phyloP scores from a whole-genome alignment of 495 filamentous ascomycete genomes.

The Darksidea phi region DNA sequence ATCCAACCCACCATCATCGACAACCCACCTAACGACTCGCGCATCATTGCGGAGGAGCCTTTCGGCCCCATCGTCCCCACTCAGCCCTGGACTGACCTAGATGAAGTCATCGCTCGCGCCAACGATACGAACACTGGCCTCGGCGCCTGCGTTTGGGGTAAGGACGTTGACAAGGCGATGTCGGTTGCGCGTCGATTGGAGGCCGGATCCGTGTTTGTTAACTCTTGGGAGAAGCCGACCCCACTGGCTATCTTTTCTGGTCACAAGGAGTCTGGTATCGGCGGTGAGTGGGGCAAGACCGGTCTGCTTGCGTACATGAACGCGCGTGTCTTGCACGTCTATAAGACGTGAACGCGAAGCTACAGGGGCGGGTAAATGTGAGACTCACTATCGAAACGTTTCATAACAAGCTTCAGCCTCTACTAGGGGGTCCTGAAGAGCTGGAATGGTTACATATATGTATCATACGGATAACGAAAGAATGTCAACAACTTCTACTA shows the following conservation, averaged over 20 bases:
- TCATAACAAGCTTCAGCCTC: too few relatives aligned
- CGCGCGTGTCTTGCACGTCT: slow-evolving; percentile 50
- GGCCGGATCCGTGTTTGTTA: slow-evolving; percentile 50
- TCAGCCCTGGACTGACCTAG: slow-evolving; percentile 51
- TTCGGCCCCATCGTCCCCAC: slow-evolving; percentile 53
- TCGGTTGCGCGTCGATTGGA: slow-evolving; percentile 48
- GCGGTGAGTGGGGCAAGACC: slow-evolving; percentile 52
- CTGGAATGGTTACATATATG: too few relatives aligned
- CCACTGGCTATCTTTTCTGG: slow-evolving; percentile 61
- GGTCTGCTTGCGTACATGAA: slow-evolving; percentile 62
- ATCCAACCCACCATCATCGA: slow-evolving; percentile 59
- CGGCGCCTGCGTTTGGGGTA: slow-evolving; percentile 53
- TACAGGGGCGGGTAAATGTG: too few relatives aligned
- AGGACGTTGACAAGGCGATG: slow-evolving; percentile 47
- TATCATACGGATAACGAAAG: too few relatives aligned
- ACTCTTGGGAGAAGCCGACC: slow-evolving; percentile 47
- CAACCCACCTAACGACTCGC: slow-evolving; percentile 55
- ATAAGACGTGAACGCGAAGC: slow-evolving; percentile 34
- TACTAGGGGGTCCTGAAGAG: too few relatives aligned
- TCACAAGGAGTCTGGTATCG: slow-evolving; percentile 65
- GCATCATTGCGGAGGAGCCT: slow-evolving; percentile 51
- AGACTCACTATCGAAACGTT: too few relatives aligned
- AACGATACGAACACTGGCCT: slow-evolving; percentile 52
- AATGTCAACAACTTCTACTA: too few relatives aligned
- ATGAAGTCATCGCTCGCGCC: slow-evolving; percentile 52